phyloP scores from a whole-genome alignment of 345 rosid genomes.

The Lumnitzera racemosa region DNA sequence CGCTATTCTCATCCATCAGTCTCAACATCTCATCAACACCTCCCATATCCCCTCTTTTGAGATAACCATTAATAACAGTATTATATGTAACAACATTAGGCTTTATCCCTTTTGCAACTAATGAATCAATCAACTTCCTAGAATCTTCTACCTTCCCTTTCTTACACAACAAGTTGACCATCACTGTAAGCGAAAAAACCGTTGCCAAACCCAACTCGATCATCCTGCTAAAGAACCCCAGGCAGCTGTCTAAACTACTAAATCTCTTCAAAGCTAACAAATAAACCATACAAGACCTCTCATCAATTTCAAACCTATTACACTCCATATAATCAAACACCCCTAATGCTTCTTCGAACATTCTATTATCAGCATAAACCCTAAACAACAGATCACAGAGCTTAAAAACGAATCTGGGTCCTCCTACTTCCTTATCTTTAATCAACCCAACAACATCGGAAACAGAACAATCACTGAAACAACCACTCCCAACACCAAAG shows the following conservation, averaged over 20 bases:
- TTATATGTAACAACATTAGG: conserved; percentile 66
- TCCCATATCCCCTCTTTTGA: conserved; percentile 36
- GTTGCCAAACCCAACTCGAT: conserved; percentile 33
- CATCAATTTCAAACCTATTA: conserved; percentile 43
- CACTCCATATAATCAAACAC: conserved; percentile 53
- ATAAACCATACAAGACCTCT: conserved; percentile 68
- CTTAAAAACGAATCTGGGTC: conserved; percentile 32
- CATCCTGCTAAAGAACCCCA: conserved; percentile 50
- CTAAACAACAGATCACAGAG: conserved; percentile 57
- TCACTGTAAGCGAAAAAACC: conserved; percentile 60
- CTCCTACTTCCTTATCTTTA: conserved; percentile 14
- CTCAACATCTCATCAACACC: conserved; percentile 46
- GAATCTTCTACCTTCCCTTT: conserved; percentile 49
- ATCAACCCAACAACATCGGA: conserved; percentile 27
- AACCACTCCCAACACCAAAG: conserved; percentile 25
- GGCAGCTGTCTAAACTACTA: conserved; percentile 34
- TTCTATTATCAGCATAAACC: conserved; percentile 53
- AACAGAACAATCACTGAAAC: conserved; percentile 23
- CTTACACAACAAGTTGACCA: conserved; percentile 58
- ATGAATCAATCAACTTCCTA: conserved; percentile 38
- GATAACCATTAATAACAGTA: conserved; percentile 52
- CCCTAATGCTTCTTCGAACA: conserved; percentile 47
- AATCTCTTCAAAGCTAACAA: conserved; percentile 55
- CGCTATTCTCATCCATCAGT: conserved; percentile 48
- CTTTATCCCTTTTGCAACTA: conserved; percentile 40